These are phyloP conservation scores for Salicornia ramosissima DNA, from an alignment of 148 eudicot genomes.

Conservation along the genomic window DNA sequence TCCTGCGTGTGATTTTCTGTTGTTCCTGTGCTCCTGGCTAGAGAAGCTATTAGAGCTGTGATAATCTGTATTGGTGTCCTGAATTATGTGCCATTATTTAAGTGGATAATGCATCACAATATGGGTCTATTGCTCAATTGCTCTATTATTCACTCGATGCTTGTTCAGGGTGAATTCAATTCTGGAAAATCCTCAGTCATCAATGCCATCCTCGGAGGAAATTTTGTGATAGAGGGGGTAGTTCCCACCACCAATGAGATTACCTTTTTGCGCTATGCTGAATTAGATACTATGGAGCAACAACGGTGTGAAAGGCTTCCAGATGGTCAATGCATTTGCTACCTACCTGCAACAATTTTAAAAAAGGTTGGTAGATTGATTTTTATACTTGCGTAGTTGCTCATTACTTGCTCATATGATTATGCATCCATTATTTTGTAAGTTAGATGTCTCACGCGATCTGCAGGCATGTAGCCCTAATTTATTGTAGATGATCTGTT, in stretches of 20 bases:
- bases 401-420: too few species aligned
- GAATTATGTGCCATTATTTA: background rate
- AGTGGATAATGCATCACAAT: background rate
- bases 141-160: background rate
- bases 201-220: slow-evolving; percentile 86
- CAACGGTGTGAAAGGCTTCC: slow-evolving; percentile 80
- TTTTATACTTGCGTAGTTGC: background rate
- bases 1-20: background rate
- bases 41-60: slow-evolving; percentile 1
- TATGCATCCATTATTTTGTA: background rate
- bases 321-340: slow-evolving; percentile 84
- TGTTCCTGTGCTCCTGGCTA: background rate
- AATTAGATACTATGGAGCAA: slow-evolving; percentile 41
- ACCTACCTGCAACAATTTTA: slow-evolving; percentile 76
- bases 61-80: background rate
- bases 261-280: slow-evolving; percentile 82
- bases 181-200: slow-evolving; percentile 95
- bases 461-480: background rate
- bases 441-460: background rate
- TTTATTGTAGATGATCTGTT: background rate
- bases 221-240: slow-evolving; percentile 83
- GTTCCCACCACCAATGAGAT: slow-evolving; percentile 96
- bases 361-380: slow-evolving; percentile 51
- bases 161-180: slow-evolving; percentile 84
- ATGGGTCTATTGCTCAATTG: background rate